Evolutionary conservation across 2,329 filamentous ascomycete genomes (phyloP).

Genomic region (Cryphonectria radicalis): DNA sequence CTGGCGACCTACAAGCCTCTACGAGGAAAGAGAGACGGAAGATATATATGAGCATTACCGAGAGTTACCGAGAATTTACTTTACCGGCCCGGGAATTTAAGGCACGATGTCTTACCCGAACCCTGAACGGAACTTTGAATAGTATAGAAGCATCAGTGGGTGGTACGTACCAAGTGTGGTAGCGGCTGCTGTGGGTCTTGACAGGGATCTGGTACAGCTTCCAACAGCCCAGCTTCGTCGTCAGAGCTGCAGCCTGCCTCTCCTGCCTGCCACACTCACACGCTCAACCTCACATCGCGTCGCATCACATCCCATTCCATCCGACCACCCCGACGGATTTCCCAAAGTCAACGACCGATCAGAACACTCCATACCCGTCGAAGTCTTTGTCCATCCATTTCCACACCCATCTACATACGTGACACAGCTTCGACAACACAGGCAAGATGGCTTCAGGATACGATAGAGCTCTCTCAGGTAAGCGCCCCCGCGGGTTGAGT

Average conservation of each 20-base stretch:
- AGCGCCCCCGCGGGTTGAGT: constrained; percentile 41
- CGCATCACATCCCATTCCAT: constrained; percentile 9
- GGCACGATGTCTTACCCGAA: neutral
- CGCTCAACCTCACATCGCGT: constrained; percentile 29
- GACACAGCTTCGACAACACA: constrained; percentile 14
- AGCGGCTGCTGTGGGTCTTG: neutral
- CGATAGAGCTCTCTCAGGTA: constrained; percentile 98
- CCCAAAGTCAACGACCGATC: constrained; percentile 21
- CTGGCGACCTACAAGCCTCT: neutral
- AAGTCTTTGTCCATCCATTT: neutral
- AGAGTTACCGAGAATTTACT: neutral
- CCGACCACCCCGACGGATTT: constrained; percentile 17
- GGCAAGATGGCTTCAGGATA: constrained; percentile 84
- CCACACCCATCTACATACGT: neutral
- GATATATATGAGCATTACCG: neutral
- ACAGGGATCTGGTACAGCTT: constrained; percentile 19
- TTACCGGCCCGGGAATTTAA: neutral
- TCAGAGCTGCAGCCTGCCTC: constrained; percentile 34
- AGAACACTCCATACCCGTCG: constrained; percentile 10
- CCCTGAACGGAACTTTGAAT: neutral
- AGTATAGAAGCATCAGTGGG: neutral
- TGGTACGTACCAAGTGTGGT: neutral
- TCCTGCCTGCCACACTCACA: constrained; percentile 9
- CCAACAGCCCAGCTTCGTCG: constrained; percentile 27
- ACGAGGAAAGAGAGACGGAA: neutral